Conservation (phyloP, 2,329 filamentous ascomycete species). For the Aphanocladium album region DNA sequence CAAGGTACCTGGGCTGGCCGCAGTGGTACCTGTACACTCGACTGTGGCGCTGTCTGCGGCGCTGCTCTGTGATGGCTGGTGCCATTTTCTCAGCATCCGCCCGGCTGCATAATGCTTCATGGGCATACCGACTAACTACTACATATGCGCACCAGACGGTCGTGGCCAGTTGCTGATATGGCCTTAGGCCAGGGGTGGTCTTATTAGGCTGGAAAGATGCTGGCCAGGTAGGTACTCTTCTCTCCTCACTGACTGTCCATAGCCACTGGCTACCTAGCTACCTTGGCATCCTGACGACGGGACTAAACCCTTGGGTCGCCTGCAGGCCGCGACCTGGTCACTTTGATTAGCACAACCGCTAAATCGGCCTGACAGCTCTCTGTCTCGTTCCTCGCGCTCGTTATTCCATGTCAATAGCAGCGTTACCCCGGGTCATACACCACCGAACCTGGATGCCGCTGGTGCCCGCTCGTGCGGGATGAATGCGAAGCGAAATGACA, state of each 20-base stretch:
- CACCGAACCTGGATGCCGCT: background rate
- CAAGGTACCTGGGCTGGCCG: background rate
- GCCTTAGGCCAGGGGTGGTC: background rate
- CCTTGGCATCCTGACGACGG: background rate
- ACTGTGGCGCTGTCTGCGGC: background rate
- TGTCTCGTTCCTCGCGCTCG: background rate
- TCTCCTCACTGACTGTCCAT: background rate
- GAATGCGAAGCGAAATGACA: too few species aligned
- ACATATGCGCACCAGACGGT: too few species aligned
- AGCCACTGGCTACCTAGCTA: background rate
- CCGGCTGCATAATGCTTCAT: too few species aligned
- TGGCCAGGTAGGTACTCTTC: background rate
- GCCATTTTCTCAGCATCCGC: background rate
- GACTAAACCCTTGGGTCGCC: background rate
- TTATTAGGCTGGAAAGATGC: background rate
- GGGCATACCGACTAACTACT: too few species aligned
- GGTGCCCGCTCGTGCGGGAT: background rate
- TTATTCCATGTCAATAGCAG: background rate
- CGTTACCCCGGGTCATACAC: background rate
- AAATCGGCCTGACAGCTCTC: background rate
- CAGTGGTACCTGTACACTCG: background rate
- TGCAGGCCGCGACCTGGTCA: background rate
- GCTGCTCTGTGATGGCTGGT: background rate
- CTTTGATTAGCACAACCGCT: slow-evolving; percentile 2
- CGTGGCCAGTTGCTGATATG: too few species aligned